Conservation (phyloP, 2,329 filamentous ascomycete species). For the Colletotrichum caudatum region DNA sequence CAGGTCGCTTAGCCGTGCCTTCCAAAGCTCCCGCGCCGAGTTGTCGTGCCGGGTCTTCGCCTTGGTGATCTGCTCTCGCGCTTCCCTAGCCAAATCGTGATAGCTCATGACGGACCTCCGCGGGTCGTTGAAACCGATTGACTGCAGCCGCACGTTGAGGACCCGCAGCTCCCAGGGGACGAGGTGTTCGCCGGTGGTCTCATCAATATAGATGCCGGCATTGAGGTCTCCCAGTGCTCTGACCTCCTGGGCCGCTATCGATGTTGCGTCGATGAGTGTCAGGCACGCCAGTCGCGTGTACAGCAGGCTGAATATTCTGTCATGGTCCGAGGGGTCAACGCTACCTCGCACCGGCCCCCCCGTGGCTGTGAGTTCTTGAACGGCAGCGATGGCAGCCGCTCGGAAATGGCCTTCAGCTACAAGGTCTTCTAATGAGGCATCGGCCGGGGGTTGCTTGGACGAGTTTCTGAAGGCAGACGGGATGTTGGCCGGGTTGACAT, state of each 20-base stretch:
- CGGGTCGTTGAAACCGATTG: constrained; percentile 86
- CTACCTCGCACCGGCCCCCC: constrained; percentile 38
- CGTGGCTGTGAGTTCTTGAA: constrained; percentile 66
- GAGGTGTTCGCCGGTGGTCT: constrained; percentile 69
- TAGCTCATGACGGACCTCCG: constrained; percentile 89
- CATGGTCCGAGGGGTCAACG: constrained; percentile 67
- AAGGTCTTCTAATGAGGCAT: constrained; percentile 75
- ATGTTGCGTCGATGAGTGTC: constrained; percentile 78
- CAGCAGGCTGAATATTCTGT: constrained; percentile 79
- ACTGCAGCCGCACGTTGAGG: constrained; percentile 84
- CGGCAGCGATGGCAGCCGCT: constrained; percentile 77
- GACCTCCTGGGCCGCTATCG: constrained; percentile 76
- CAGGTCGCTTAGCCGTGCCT: constrained; percentile 77
- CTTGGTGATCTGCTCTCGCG: constrained; percentile 69
- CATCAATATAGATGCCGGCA: constrained; percentile 66
- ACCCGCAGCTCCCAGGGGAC: constrained; percentile 91
- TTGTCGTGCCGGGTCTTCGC: constrained; percentile 60
- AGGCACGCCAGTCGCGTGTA: constrained; percentile 87
- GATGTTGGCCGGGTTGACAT: constrained; percentile 73
- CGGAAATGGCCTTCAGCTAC: constrained; percentile 82
- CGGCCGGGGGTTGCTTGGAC: constrained; percentile 70
- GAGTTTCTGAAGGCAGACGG: constrained; percentile 77
- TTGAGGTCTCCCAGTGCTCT: constrained; percentile 74
- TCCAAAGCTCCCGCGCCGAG: constrained; percentile 75
- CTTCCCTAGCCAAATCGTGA: constrained; percentile 87